Percentiles rank a stretch among this genome's conserved stretches.
phyloP scores from a whole-genome alignment of 1,139 yeast genomes.

The Yamadazyma trypodendri region DNA sequence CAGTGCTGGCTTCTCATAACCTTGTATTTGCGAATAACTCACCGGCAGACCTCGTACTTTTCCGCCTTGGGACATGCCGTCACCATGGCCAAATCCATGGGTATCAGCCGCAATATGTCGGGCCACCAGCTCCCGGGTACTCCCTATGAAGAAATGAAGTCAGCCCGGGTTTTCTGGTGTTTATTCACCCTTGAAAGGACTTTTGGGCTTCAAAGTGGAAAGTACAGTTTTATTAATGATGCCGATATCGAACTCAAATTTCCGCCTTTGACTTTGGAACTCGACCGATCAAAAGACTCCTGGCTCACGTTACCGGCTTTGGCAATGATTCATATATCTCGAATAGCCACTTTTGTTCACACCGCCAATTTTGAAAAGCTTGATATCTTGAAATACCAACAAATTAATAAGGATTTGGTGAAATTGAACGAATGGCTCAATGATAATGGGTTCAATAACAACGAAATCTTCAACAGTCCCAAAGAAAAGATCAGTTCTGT shows the following conservation, averaged over 20 bases:
- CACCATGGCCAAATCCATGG: constrained; percentile 57
- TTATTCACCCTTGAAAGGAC: constrained; percentile 57
- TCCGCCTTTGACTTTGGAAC: constrained; percentile 33
- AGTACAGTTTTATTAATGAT: constrained; percentile 40
- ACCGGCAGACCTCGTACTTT: constrained; percentile 57
- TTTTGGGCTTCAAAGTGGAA: constrained; percentile 55
- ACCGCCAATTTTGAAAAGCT: constrained; percentile 27
- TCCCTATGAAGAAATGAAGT: constrained; percentile 50
- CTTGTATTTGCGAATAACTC: constrained; percentile 53
- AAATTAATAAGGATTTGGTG: constrained; percentile 33
- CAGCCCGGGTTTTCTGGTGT: constrained; percentile 57
- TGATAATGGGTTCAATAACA: constrained; percentile 35
- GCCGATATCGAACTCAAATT: constrained; percentile 30
- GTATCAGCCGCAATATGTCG: constrained; percentile 33
- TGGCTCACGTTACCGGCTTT: constrained; percentile 56
- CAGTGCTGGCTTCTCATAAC: constrained; percentile 62
- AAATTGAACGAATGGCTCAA: constrained; percentile 34
- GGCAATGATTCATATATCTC: constrained; percentile 45
- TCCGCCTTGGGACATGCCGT: constrained; percentile 55
- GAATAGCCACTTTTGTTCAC: constrained; percentile 37
- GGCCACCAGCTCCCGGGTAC: constrained; percentile 18
- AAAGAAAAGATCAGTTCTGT: constrained; percentile 20
- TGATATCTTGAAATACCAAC: constrained; percentile 31
- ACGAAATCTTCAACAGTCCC: constrained; percentile 25
- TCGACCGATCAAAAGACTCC: constrained; percentile 38